A percentile compares a stretch with the other conserved stretches of the same genome.
Conservation (phyloP, 129 eudicot species). For the Heracleum sosnowskyi region DNA sequence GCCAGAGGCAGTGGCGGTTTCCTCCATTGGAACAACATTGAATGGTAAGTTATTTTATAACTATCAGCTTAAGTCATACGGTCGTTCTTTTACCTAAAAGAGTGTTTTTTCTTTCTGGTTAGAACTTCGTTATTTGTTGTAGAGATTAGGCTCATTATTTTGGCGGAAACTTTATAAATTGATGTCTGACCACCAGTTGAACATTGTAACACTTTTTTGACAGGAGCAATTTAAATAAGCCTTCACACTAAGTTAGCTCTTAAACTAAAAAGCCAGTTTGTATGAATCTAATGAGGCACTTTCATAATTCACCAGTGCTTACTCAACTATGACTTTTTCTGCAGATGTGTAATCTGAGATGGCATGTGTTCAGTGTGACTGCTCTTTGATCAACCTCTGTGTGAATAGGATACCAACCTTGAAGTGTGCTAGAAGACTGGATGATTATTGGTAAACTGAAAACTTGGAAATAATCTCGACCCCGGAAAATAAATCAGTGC, state of each 20-base stretch:
- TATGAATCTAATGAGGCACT: not conserved
- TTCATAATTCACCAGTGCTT: not conserved
- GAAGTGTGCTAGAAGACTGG: not conserved
- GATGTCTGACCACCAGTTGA: not conserved
- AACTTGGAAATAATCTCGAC: not conserved
- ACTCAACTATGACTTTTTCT: not conserved
- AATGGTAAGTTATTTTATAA: slow-evolving; percentile 49
- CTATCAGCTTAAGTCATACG: not conserved
- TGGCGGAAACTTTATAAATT: not conserved
- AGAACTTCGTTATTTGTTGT: not conserved
- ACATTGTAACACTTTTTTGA: not conserved
- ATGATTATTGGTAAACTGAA: not conserved
- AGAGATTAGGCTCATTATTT: not conserved
- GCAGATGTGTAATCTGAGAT: not conserved
- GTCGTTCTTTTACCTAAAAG: not conserved
- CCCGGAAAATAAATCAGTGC: not conserved
- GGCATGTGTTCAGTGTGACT: not conserved
- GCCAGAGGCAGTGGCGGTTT: slow-evolving; percentile 95
- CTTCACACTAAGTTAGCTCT: not conserved
- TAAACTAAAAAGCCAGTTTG: not conserved
- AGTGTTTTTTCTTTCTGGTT: not conserved
- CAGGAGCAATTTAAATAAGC: not conserved
- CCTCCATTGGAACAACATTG: slow-evolving; percentile 73
- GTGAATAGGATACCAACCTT: not conserved
- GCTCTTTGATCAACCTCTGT: not conserved